These are phyloP conservation scores for Penicillium psychrosexuale DNA, from an alignment of 2,329 filamentous ascomycete genomes.

Conservation along the genomic window DNA sequence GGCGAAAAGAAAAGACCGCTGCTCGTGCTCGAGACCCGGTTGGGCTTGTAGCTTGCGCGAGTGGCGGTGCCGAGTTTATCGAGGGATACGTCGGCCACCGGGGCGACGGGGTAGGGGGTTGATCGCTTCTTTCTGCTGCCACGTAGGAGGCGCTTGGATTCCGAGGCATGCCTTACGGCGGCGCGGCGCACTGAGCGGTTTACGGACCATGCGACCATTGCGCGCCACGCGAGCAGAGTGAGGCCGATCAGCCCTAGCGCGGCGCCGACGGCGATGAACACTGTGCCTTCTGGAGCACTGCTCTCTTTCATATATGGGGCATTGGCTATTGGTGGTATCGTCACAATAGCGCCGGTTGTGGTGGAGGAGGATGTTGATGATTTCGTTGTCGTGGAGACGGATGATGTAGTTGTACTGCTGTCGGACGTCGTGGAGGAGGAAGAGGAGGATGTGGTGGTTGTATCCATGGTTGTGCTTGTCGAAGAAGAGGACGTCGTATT, in stretches of 20 bases:
- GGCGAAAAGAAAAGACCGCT: slow-evolving; percentile 92
- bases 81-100: slow-evolving; percentile 50
- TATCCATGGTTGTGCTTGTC: slow-evolving; percentile 17
- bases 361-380: slow-evolving; percentile 46
- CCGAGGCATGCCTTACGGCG: slow-evolving; percentile 70
- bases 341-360: slow-evolving; percentile 59
- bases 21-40: slow-evolving; percentile 52
- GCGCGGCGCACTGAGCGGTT: slow-evolving; percentile 87
- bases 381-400: slow-evolving; percentile 16
- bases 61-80: slow-evolving; percentile 46
- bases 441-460: slow-evolving; percentile 20
- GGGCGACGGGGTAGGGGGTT: slow-evolving; percentile 18
- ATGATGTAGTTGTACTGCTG: slow-evolving; percentile 21
- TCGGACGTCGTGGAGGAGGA: slow-evolving; percentile 21
- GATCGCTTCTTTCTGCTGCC: slow-evolving; percentile 41
- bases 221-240: slow-evolving; percentile 83
- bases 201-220: slow-evolving; percentile 81
- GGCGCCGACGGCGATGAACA: slow-evolving; percentile 92
- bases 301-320: slow-evolving; percentile 93
- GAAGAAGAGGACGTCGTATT: slow-evolving; percentile 14
- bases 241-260: slow-evolving; percentile 79
- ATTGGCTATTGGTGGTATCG: slow-evolving; percentile 75
- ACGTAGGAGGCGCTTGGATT: slow-evolving; percentile 65
- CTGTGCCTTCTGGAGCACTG: slow-evolving; percentile 80
- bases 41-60: slow-evolving; percentile 40